Percentiles rank a stretch among this genome's conserved stretches.
phyloP scores from a whole-genome alignment of 2,329 filamentous ascomycete species.

The Parascedosporium putredinis region DNA sequence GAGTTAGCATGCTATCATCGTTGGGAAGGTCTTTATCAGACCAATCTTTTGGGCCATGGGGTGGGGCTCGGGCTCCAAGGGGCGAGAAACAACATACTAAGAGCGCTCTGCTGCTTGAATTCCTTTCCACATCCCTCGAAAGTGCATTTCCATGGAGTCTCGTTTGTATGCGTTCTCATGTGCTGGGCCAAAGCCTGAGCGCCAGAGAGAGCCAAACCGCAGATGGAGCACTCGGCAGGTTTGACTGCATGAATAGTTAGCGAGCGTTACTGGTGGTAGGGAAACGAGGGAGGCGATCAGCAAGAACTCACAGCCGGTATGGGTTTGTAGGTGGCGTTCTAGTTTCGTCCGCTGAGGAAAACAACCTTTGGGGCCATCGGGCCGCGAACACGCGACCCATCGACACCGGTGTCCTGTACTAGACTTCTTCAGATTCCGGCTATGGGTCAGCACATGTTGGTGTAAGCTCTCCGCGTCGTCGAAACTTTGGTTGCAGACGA shows the following conservation, averaged over 20 bases:
- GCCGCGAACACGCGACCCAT: conserved; percentile 41
- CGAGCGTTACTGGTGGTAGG: conserved; percentile 3
- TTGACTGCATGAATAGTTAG: conserved; percentile 36
- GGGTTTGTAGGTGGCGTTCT: conserved; percentile 54
- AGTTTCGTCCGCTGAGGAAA: conserved; percentile 54
- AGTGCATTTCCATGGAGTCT: conserved; percentile 51
- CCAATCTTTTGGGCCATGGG: too few relatives aligned
- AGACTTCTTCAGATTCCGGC: conserved; percentile 4
- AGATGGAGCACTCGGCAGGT: conserved; percentile 45
- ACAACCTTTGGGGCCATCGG: conserved; percentile 22
- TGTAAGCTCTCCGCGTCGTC: conserved; percentile 39
- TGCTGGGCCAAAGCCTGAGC: conserved; percentile 60
- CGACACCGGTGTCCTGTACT: conserved; percentile 32
- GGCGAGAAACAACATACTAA: conserved; percentile 36
- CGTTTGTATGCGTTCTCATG: conserved; percentile 54
- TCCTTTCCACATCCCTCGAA: conserved; percentile 39
- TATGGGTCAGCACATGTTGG: conserved; percentile 40
- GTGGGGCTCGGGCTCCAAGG: too few relatives aligned
- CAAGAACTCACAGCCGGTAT: conserved; percentile 47
- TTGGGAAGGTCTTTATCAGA: too few relatives aligned
- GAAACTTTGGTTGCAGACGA: conserved; percentile 26
- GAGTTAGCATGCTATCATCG: too few relatives aligned
- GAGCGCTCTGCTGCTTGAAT: conserved; percentile 58
- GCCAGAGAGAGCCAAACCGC: conserved; percentile 50
- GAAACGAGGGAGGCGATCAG: not conserved